Conservation (phyloP, 345 rosid genomes). For the Camelina laxa region DNA sequence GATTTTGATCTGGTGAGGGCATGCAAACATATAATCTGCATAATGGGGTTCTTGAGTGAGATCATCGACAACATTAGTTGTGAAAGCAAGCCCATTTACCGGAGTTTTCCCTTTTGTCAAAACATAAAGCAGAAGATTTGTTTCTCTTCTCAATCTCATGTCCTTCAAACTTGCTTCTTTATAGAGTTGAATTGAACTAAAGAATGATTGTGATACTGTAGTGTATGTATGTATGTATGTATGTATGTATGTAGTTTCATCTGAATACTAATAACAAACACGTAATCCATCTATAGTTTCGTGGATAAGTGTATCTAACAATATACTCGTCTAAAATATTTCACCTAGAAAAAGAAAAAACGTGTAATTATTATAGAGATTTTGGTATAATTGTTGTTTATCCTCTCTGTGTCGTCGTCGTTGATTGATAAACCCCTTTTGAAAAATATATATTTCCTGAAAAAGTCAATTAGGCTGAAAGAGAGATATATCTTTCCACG, state of each 20-base stretch:
- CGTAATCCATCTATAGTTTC: neutral
- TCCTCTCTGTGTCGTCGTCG: neutral
- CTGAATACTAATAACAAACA: neutral
- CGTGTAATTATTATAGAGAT: neutral
- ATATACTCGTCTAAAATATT: neutral
- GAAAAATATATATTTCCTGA: neutral
- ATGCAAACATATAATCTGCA: neutral
- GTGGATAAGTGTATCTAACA: neutral
- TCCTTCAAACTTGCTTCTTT: neutral
- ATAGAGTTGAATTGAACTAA: too few relatives aligned
- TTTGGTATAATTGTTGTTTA: neutral
- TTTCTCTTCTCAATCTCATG: neutral
- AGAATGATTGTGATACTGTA: too few relatives aligned
- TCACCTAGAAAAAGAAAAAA: neutral
- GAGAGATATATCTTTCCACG: neutral
- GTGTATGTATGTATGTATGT: too few relatives aligned
- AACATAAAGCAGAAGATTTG: neutral
- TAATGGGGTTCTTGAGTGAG: neutral
- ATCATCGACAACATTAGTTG: neutral
- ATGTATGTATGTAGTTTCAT: neutral
- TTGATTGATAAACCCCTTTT: slow-evolving; percentile 9
- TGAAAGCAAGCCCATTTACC: neutral
- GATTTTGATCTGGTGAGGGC: neutral
- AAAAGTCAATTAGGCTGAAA: neutral
- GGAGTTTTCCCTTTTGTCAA: neutral